phyloP scores from a whole-genome alignment of 495 filamentous ascomycete genomes.

The Neurospora sp. region DNA sequence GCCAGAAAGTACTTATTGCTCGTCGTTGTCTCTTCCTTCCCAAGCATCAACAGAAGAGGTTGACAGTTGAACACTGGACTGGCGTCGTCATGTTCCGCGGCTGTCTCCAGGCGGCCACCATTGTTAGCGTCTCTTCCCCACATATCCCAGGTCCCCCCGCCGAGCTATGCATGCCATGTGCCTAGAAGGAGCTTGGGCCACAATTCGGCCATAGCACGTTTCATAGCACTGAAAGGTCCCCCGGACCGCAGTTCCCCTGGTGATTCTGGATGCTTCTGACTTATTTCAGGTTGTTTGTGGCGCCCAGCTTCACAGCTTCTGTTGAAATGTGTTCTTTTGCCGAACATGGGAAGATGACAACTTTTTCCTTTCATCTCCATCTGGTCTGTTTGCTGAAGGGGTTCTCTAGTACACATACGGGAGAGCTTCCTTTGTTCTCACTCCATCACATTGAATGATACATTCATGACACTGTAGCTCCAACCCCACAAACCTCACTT shows the following conservation, averaged over 20 bases:
- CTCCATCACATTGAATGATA: background rate
- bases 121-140: constrained; percentile 5
- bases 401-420: background rate
- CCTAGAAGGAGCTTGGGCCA: constrained; percentile 15
- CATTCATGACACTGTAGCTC: background rate
- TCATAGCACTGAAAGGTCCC: background rate
- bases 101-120: background rate
- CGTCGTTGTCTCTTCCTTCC: background rate
- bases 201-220: constrained; percentile 2
- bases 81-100: background rate
- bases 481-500: background rate
- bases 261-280: constrained; percentile 14
- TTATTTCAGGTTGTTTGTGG: constrained; percentile 4
- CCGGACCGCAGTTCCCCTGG: background rate
- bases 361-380: constrained; percentile 14
- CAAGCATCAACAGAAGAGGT: background rate
- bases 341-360: constrained; percentile 27
- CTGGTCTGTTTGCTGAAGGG: background rate
- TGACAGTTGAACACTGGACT: background rate
- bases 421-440: constrained; percentile 5
- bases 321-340: constrained; percentile 32
- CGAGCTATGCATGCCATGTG: background rate
- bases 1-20: background rate
- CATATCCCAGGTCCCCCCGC: background rate
- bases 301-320: constrained; percentile 6